Base-by-base conservation (phyloP, 257 asterid genomes). In the Leonotis leonurus region DNA sequence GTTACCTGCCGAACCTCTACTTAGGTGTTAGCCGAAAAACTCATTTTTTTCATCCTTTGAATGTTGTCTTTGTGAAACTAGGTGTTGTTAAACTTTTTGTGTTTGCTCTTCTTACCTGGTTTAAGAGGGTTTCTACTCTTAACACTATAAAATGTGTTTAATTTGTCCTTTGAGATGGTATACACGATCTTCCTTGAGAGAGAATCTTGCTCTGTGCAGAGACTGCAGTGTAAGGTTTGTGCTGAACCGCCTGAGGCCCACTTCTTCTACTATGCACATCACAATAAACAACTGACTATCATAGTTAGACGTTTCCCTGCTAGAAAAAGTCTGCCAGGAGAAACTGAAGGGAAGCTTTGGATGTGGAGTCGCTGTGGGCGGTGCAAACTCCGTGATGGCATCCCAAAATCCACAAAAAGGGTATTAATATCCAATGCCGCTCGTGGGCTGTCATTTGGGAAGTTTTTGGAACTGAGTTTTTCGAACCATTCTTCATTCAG, bases 291-390 rank as follows among this genome's bases (percentile, higher is more conserved):
- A 77, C 90, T 92, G 59, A 85, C 82, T 0, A 84, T 92, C 67
- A 92, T 76, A 87, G 90, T 86, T 73, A 79, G 77, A 60, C 85
- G 67, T 48, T 89, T 89, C 29, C 89, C 90, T 26, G 55, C 60
- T 26, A 77, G 62, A 21, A 80, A 76, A 69, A 39, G 72, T 61
- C 78, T 92, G 55, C 86, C 95, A 20, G 97, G 98, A 43, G 95
- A 80, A 79, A 67, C 74, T 51, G 95, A 86, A 59, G 86, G 95
- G 73, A 86, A 86, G 85, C 89, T 92, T 70, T 92, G 98, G 98
- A 92, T 92, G 98, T 92, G 98, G 98, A 92, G 98, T 71, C 95
- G 95, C 8, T 92, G 98, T 75, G 90, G 93, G 52, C 79, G 79
- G 70, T 86, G 92, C 77, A 88, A 82, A 73, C 62, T 72, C 63